Conservation (phyloP, 768 basidiomycete genomes). For the Suillus spraguei region DNA sequence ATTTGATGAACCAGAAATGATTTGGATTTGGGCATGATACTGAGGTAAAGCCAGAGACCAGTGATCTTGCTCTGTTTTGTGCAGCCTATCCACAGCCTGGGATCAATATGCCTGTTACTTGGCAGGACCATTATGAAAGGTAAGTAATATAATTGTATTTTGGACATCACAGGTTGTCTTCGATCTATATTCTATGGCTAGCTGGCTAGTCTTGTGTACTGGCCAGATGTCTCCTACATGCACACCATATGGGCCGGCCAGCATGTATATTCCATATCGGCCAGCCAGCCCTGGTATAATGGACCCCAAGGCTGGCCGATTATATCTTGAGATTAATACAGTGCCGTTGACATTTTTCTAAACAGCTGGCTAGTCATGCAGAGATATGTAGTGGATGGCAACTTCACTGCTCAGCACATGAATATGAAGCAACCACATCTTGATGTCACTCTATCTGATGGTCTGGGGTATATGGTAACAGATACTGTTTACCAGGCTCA, state of each 20-base stretch:
- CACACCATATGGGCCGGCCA: no score
- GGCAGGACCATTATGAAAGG: constrained; percentile 19
- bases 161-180: no score
- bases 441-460: constrained; percentile 31
- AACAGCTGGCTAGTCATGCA: background rate
- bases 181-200: no score
- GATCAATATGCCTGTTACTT: constrained; percentile 27
- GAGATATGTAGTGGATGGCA: constrained; percentile 14
- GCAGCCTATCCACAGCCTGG: constrained; percentile 30
- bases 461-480: constrained; percentile 29
- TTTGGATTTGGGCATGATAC: constrained; percentile 17
- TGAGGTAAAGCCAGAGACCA: constrained; percentile 2
- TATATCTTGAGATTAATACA: no score
- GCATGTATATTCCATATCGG: background rate
- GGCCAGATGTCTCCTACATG: background rate
- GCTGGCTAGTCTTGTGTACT: no score
- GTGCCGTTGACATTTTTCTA: no score
- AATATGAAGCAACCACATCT: constrained; percentile 24
- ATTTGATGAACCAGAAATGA: constrained; percentile 8
- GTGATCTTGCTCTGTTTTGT: constrained; percentile 26
- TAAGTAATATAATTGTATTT: background rate
- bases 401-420: constrained; percentile 19
- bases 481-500: constrained; percentile 23
- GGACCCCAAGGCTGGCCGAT: background rate
- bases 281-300: background rate